phyloP scores from a whole-genome alignment of 176 grass and related monocot species.

The Musa acuminata region DNA sequence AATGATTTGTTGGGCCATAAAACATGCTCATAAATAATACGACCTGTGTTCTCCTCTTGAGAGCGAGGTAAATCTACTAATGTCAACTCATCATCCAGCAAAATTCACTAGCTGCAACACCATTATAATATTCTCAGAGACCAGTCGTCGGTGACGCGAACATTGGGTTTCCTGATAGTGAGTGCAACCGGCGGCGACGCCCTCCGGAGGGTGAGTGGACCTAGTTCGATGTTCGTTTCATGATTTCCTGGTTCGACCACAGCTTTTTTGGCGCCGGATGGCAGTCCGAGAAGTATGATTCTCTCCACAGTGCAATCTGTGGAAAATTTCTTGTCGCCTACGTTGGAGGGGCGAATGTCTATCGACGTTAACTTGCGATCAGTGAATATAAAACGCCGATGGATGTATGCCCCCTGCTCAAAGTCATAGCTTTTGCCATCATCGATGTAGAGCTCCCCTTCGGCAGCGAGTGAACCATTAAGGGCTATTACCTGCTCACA shows the following conservation, averaged over 20 bases:
- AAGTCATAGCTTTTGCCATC: slow-evolving; percentile 89
- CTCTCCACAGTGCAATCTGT: slow-evolving; percentile 65
- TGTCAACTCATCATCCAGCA: not conserved
- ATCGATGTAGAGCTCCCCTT: slow-evolving; percentile 91
- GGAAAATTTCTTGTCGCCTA: slow-evolving; percentile 50
- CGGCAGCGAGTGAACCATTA: slow-evolving; percentile 61
- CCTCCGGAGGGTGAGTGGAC: slow-evolving; percentile 55
- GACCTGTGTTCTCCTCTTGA: not conserved
- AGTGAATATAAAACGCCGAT: slow-evolving; percentile 70
- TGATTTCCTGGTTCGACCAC: slow-evolving; percentile 62
- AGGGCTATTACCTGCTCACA: slow-evolving; percentile 72
- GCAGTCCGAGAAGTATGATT: slow-evolving; percentile 65
- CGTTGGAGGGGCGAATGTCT: slow-evolving; percentile 32
- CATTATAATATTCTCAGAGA: slow-evolving; percentile 24
- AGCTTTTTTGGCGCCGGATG: slow-evolving; percentile 60
- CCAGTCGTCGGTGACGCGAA: slow-evolving; percentile 64
- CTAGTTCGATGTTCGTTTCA: slow-evolving; percentile 52
- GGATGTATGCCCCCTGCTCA: slow-evolving; percentile 74
- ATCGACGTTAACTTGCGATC: slow-evolving; percentile 61
- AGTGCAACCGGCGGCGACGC: slow-evolving; percentile 40
- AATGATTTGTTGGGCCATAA: not conserved
- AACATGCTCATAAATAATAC: not conserved
- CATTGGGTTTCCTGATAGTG: slow-evolving; percentile 72
- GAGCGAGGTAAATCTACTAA: not conserved
- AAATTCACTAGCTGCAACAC: not conserved